Base-by-base conservation (phyloP, 83 land plant genomes). In the Thuja plicata region DNA sequence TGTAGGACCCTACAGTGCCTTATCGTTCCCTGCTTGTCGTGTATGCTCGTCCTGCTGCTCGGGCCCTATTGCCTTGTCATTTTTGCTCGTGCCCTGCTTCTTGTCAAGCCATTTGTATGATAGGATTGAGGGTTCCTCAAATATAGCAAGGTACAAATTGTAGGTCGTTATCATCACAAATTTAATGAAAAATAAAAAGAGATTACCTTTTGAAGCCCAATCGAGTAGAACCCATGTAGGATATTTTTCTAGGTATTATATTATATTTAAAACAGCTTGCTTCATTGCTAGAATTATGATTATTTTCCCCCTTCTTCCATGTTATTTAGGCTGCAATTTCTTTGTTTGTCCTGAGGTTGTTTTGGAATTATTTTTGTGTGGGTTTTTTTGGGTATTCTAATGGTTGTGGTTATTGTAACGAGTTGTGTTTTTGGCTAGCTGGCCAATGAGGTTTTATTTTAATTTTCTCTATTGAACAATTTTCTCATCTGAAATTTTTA, bases 271-370 rank as follows among this genome's bases (percentile, higher is more conserved):
- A 27, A 74, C 38, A 17, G 78, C 34, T 45, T 83, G 8, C 17
- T 46, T 83, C 85, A 13, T 13, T 83, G n/a, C 55, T 83, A 45
- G 85, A 83, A 48, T 55, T 83, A 83, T 83, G 55, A 9, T 13
- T 32, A n/a, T 34, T 11, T 32, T 43, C 11, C 24, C 54, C 16
- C n/a, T 16, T 83, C 11, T 43, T 1, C 5, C 13, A 27, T 30
- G 21, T 8, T 46, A 5, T 10, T 41, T 10, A 81, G 50, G 13
- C 21, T 3, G 50, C 27, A 35, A 5, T 45, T 83, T 45, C 35
- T 46, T 83, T 6, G 27, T 70, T 70, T 70, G 27, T 70, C 30
- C 30, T 70, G 30, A 70, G 27, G 30, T 70, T 70, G 5, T 2
- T 5, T 70, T 27, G 13, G 74, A 0, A n/a, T 21, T 70, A 27